These are phyloP conservation scores for Fusarium floridanum DNA, from an alignment of 2,329 filamentous ascomycete species.

Conservation along the genomic window DNA sequence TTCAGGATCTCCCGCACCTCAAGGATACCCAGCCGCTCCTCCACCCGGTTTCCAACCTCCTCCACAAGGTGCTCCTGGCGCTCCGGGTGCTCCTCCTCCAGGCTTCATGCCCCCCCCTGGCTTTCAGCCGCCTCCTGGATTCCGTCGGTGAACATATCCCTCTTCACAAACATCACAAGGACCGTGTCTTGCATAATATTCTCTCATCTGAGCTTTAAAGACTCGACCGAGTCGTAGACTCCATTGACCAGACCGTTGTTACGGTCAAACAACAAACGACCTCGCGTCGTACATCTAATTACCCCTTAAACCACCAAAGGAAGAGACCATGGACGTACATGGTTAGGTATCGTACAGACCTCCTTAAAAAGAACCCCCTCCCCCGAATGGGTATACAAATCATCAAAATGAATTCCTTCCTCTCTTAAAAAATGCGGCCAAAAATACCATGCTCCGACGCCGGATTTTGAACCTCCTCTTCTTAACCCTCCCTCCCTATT, in stretches of 20 bases:
- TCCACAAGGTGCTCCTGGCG: constrained; percentile 50
- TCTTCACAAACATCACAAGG: constrained; percentile 25
- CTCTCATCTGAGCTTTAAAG: constrained; percentile 29
- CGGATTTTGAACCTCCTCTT: constrained; percentile 34
- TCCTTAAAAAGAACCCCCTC: constrained; percentile 17
- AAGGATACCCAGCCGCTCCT: constrained; percentile 56
- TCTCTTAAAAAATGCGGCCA: constrained; percentile 39
- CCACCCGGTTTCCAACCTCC: constrained; percentile 57
- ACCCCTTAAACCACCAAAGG: constrained; percentile 26
- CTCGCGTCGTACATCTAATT: constrained; percentile 36
- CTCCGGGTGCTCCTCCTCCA: constrained; percentile 55
- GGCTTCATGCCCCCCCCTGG: constrained; percentile 58
- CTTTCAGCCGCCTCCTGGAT: constrained; percentile 62
- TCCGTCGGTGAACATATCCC: constrained; percentile 50
- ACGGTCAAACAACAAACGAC: constrained; percentile 32
- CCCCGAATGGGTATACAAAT: constrained; percentile 45
- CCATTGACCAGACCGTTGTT: constrained; percentile 30
- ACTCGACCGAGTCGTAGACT: constrained; percentile 26
- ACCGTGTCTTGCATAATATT: constrained; percentile 18
- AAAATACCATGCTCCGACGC: constrained; percentile 43
- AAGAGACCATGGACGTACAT: constrained; percentile 37
- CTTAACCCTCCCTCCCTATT: constrained; percentile 4
- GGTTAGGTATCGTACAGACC: constrained; percentile 41
- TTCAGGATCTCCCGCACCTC: constrained; percentile 52
- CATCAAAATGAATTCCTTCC: constrained; percentile 40